These are phyloP conservation scores for Lodderomyces oxycetoniae DNA, from an alignment of 1,139 yeast genomes.

Conservation along the genomic window DNA sequence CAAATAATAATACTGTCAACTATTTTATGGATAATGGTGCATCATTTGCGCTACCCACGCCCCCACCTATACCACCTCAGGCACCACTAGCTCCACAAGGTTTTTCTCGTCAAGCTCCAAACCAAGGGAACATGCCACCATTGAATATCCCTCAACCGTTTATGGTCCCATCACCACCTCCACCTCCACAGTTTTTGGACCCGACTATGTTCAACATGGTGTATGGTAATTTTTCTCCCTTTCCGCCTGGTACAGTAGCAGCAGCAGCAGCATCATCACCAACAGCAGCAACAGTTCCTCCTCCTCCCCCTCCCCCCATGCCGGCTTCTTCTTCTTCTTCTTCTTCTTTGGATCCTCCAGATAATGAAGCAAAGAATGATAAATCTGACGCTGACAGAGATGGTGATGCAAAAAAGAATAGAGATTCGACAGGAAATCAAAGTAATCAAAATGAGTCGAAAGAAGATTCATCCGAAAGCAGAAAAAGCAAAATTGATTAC, in stretches of 20 bases:
- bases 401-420: slow-evolving; percentile 3
- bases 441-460: neutral
- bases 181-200: slow-evolving; percentile 39
- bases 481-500: slow-evolving; percentile 1
- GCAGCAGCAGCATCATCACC: too few species aligned
- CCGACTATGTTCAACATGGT: slow-evolving; percentile 32
- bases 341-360: neutral
- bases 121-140: slow-evolving; percentile 9
- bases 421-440: neutral
- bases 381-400: slow-evolving; percentile 8
- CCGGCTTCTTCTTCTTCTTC: slow-evolving; percentile 2
- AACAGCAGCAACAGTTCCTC: slow-evolving; percentile 8
- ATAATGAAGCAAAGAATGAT: slow-evolving; percentile 8
- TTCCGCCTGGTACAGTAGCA: too few species aligned
- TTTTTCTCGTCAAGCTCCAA: slow-evolving; percentile 9
- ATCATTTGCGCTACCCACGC: slow-evolving; percentile 9
- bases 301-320: neutral
- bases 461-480: slow-evolving; percentile 2
- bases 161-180: slow-evolving; percentile 35
- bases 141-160: slow-evolving; percentile 33
- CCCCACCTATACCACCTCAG: slow-evolving; percentile 10
- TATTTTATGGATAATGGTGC: slow-evolving; percentile 25
- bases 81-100: slow-evolving; percentile 5
- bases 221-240: slow-evolving; percentile 16
- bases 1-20: slow-evolving; percentile 13